phyloP scores from a whole-genome alignment of 2,329 filamentous ascomycete genomes.

The Alternaria alternata region DNA sequence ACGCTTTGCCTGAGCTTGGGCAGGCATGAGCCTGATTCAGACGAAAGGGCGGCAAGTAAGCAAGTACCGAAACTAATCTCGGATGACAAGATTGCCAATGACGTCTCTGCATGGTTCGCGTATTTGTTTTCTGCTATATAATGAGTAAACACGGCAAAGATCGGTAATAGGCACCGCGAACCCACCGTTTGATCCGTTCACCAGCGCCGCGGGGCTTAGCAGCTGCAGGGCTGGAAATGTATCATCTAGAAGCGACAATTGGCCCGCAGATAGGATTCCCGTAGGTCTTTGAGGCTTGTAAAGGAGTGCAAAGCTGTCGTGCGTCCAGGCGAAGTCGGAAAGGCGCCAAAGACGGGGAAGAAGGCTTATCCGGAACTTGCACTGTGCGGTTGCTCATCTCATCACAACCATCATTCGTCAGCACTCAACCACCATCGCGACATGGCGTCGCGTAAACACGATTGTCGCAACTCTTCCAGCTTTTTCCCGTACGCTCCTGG shows the following conservation, averaged over 20 bases:
- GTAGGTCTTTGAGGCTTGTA: not conserved
- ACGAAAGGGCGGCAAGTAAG: not conserved
- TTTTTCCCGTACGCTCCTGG: constrained; percentile 9
- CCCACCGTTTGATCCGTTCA: constrained; percentile 8
- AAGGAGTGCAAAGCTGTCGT: constrained; percentile 11
- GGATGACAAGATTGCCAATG: constrained; percentile 5
- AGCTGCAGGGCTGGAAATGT: not conserved
- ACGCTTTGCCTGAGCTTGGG: constrained; percentile 37
- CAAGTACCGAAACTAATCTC: constrained; percentile 7
- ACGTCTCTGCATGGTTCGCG: constrained; percentile 8
- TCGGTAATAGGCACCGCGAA: constrained; percentile 4
- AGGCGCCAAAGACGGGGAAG: constrained; percentile 16
- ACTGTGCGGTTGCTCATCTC: not conserved
- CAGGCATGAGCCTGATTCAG: constrained; percentile 32
- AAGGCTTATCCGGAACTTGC: constrained; percentile 20
- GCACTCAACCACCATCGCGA: constrained; percentile 16
- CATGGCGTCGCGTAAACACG: constrained; percentile 16
- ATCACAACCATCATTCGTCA: not conserved
- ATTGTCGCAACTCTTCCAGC: not conserved
- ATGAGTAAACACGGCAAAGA: constrained; percentile 7
- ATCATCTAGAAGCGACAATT: not conserved
- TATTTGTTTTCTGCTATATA: constrained; percentile 3
- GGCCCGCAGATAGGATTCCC: not conserved
- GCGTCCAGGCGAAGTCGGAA: constrained; percentile 4
- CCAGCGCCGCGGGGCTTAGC: constrained; percentile 8